phyloP scores from a whole-genome alignment of 805 yeast species.

The Saturnispora serradocipensis region DNA sequence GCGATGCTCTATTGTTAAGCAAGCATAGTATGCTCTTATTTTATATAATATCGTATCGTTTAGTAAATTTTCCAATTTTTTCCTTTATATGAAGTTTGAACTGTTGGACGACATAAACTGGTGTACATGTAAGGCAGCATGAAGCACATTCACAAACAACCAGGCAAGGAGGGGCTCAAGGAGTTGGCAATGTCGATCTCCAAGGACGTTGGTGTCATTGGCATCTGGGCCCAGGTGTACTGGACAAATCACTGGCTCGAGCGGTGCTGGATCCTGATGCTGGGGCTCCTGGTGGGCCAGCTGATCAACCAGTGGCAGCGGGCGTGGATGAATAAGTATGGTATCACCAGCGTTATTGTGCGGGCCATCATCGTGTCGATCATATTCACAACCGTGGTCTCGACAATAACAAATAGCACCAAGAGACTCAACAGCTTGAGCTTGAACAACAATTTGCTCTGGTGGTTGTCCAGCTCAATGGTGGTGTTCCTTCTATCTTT shows the following conservation, averaged over 20 bases:
- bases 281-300: slow-evolving; percentile 3
- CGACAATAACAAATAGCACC: background rate
- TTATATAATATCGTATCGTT: too few species aligned
- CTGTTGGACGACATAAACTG: background rate
- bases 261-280: slow-evolving; percentile 3
- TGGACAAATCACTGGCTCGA: slow-evolving; percentile 5
- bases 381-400: background rate
- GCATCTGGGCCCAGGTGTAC: slow-evolving; percentile 2
- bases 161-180: background rate
- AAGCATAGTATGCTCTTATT: too few species aligned
- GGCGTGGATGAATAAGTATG: background rate
- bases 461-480: background rate
- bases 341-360: slow-evolving; percentile 1
- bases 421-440: background rate
- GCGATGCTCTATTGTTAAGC: background rate
- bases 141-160: background rate
- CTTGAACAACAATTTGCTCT: background rate
- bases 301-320: slow-evolving; percentile 6
- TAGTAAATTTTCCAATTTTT: too few species aligned
- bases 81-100: background rate
- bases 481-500: background rate
- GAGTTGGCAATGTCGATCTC: background rate
- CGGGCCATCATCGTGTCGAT: background rate
- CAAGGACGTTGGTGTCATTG: slow-evolving; percentile 2
- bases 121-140: background rate